Base-by-base conservation (phyloP, 257 asterid species). In the Cinchona pubescens region DNA sequence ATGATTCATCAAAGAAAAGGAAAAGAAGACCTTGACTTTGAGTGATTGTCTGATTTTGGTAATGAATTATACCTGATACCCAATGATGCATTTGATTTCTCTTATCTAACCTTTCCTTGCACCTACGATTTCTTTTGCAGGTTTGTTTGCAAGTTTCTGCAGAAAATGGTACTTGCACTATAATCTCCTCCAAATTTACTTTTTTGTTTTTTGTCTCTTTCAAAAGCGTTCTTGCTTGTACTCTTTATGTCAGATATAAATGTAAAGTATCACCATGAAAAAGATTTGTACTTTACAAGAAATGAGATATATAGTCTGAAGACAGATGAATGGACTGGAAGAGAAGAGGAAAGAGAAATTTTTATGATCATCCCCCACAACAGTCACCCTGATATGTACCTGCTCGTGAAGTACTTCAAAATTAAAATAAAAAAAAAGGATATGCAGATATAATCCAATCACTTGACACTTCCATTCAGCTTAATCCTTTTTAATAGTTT, bases 131-230 rank as follows among this genome's bases (percentile, higher is more conserved):
- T 61, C 70, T 51, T 80, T 72, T 67, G 80, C 90, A 94, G 98
- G 88, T 94, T 88, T 69, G 96, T 94, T 35, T 87, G 97, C 84
- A 69, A 81, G 67, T 94, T 94, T 81, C 92, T 94, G 80, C 92
- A 82, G 88, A 85, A 73, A 82, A 94, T 94, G 99, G 98, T 94
- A 92, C 51, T 74, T 40, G n/a, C 43, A 7, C 63, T 55, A 27
- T 58, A 60, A 70, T 30, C n/a, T 43, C 32, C 18, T 34, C 27
- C 46, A 8, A 8, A 27, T 59, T 19, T 74, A 43, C 58, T 27
- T 10, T 27, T 37, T 51, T 14, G n/a, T 66, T 13, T 66, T 18
- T 5, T 4, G n/a, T 67, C 72, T 67, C 32, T 45, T 46, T 18
- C 27, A 38, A 71, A 72, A 21, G 51, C 70, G 35, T 63, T 51